Conservation (phyloP, 176 grass and related monocot species). For the Urochloa ruziziensis region DNA sequence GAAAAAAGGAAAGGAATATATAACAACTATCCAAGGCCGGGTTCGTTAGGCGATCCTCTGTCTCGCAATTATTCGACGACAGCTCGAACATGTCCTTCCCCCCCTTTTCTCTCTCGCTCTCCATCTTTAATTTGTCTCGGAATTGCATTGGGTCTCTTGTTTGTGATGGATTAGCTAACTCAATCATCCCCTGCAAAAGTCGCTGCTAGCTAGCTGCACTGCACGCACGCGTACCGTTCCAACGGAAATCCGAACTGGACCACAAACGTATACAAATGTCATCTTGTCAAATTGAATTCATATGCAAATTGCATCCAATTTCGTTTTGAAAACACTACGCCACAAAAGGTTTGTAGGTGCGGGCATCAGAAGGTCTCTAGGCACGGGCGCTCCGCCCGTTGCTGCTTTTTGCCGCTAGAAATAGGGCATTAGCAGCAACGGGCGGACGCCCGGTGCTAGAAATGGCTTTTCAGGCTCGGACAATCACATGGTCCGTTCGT, state of each 20-base stretch:
- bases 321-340: too few species aligned
- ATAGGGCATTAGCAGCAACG: too few species aligned
- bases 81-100: constrained; percentile 14
- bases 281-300: background rate
- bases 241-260: background rate
- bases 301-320: background rate
- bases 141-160: background rate
- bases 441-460: too few species aligned
- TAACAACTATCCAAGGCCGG: background rate
- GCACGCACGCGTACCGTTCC: background rate
- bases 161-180: constrained; percentile 29
- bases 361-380: too few species aligned
- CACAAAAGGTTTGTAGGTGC: too few species aligned
- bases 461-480: too few species aligned
- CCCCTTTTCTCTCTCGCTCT: background rate
- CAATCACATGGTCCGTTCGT: too few species aligned
- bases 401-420: too few species aligned
- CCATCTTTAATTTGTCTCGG: background rate
- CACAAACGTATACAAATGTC: background rate
- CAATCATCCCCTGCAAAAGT: background rate
- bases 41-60: constrained; percentile 30
- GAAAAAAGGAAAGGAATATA: background rate
- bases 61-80: constrained; percentile 23
- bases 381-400: too few species aligned
- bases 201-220: background rate